Base-by-base conservation (phyloP, 306 rosid genomes). In the Vigna angularis region DNA sequence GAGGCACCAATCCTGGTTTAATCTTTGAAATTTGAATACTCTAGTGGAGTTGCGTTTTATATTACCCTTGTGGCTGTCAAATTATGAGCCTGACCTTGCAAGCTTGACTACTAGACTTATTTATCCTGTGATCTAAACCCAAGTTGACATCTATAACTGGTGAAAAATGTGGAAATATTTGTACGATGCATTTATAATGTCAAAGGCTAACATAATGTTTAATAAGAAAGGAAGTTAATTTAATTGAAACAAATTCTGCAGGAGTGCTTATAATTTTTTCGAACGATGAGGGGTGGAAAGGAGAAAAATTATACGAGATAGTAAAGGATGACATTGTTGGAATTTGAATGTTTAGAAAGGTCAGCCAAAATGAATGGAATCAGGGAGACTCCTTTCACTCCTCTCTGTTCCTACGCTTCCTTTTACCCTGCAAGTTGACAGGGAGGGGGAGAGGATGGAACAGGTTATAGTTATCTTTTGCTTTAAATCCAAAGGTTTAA, bases 71-170 rank as follows among this genome's bases (percentile, higher is more conserved):
- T 52, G 50, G 8, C 63, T 65, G 42, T 14, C 69, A 74, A 65
- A 48, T 38, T 81, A 82, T 71, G 74, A 76, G 18, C 22, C 40
- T 56, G 30, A 64, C 16, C 48, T 9, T 66, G 53, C 65, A 32
- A 53, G 74, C 51, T 73, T n/a, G 8, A 75, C 11, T 36, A 1
- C 57, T 75, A 50, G 81, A 40, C 66, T 82, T 28, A 66, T 51
- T 17, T 74, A 4, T 36, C 70, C 53, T 15, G 12, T 15, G 56
- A 49, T 61, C 63, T 13, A 45, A 30, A 48, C 42, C 50, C 77
- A 48, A 55, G 48, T 77, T 42, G 26, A 24, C 18, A 24, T 22
- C 74, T 30, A 56, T 68, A 57, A 20, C 30, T 28, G 34, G 49
- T 77, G 42, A 42, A 10, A 67, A 76, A 42, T 9, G 24, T 76